Base-by-base conservation (phyloP, 2,329 filamentous ascomycete genomes). In the Aspergillus fischeri region DNA sequence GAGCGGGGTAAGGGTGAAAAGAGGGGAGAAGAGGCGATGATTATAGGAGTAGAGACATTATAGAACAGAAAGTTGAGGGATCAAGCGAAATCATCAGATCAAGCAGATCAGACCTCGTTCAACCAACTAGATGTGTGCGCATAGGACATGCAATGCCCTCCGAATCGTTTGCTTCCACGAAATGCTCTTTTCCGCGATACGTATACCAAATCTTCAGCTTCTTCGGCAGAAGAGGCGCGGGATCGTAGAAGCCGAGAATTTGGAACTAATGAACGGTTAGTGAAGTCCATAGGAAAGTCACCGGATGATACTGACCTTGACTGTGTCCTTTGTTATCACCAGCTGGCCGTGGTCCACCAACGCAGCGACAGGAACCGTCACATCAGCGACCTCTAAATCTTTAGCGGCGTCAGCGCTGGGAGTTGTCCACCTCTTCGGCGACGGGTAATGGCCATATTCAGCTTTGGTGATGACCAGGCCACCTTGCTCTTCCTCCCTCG, bases 331-430 rank as follows among this genome's bases (percentile, higher is more conserved):
- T n/a, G 72, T 59, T 28, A 78, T 73, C 42, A 70, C 63, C 52
- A 78, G 63, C 60, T 78, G 76, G 24, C 73, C 67, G 35, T 69
- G 70, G 49, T 77, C 73, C 11, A 78, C 76, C 53, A 77, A 64
- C n/a, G 73, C 73, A 54, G 76, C 76, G n/a, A 78, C 70, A 4
- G 76, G 73, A 32, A 77, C 70, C 2, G 75, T 77, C 29, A 78
- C 76, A 64, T 78, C 74, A 14, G 70, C 67, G 3, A 70, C 58
- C 28, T 70, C 65, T 21, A 63, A 57, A 28, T 71, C 67, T 8
- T 55, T 60, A 20, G 58, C 60, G 14, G 60, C 63, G 10, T 55
- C 60, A n/a, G 58, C 60, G 14, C 61, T 63, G 11, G 52, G 54
- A 29, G 64, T 64, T 8, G 56, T 54, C 48, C 67, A 69, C 58